These are phyloP conservation scores for Thelephora terrestris DNA, from an alignment of 1,284 basidiomycete species.

Conservation along the genomic window DNA sequence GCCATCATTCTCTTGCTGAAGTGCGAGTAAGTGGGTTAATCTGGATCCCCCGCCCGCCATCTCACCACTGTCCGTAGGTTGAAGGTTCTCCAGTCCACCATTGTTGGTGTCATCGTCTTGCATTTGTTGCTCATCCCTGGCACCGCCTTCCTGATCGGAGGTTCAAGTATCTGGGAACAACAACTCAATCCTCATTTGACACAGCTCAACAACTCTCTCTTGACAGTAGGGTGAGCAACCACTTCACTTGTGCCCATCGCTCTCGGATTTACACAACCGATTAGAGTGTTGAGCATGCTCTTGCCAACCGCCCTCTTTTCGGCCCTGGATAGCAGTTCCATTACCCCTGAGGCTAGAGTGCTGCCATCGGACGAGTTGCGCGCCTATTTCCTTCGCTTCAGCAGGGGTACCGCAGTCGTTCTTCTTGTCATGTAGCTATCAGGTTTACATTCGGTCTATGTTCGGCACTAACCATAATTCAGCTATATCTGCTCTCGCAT, in stretches of 20 bases:
- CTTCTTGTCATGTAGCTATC: slow-evolving; percentile 44
- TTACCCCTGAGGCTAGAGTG: slow-evolving; percentile 14
- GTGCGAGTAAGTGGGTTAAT: slow-evolving; percentile 45
- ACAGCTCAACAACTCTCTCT: slow-evolving; percentile 55
- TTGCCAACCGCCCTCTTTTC: slow-evolving; percentile 59
- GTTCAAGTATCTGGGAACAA: slow-evolving; percentile 41
- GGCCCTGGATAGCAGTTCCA: slow-evolving; percentile 36
- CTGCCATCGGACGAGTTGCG: slow-evolving; percentile 33
- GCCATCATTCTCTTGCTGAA: slow-evolving; percentile 53
- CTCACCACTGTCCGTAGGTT: slow-evolving; percentile 24
- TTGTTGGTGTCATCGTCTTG: slow-evolving; percentile 50
- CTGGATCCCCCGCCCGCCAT: neutral
- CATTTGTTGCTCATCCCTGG: slow-evolving; percentile 56
- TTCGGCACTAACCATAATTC: neutral
- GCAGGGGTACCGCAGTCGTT: slow-evolving; percentile 50
- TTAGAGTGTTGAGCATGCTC: slow-evolving; percentile 49
- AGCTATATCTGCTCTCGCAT: slow-evolving; percentile 57
- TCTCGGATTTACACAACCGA: neutral
- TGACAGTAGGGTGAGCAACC: slow-evolving; percentile 46
- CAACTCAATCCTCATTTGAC: slow-evolving; percentile 38
- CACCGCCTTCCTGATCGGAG: slow-evolving; percentile 50
- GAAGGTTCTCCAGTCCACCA: slow-evolving; percentile 47
- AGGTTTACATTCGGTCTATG: neutral
- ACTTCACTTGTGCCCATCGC: neutral
- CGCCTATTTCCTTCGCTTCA: slow-evolving; percentile 42